Conservation (phyloP, 169 alveolate genomes). For the Plasmodium vinckei region DNA sequence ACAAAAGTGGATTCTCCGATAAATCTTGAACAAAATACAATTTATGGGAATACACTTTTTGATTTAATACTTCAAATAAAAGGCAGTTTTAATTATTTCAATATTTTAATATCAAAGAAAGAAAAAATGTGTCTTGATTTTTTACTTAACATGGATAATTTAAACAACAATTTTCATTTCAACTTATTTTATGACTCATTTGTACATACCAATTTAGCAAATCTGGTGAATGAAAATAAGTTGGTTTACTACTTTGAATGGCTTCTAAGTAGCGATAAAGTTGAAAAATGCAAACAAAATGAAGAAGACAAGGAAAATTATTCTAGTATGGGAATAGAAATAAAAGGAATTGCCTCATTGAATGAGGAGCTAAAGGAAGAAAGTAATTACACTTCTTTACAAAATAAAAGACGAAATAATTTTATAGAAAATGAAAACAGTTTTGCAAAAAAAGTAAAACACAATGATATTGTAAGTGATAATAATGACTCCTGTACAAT, state of each 20-base stretch:
- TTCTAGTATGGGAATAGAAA: not conserved
- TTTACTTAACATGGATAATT: conserved; percentile 2
- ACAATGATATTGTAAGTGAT: not conserved
- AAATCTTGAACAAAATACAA: no score
- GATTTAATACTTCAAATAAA: conserved; percentile 29
- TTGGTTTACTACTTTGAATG: conserved; percentile 49
- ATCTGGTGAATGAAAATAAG: conserved; percentile 55
- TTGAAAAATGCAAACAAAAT: not conserved
- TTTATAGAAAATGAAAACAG: not conserved
- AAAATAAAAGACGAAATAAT: conserved; percentile 4
- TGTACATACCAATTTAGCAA: conserved; percentile 18
- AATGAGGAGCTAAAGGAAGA: not conserved
- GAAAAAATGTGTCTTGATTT: conserved; percentile 57
- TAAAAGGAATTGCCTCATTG: not conserved
- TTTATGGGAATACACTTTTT: conserved; percentile 6
- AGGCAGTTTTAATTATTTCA: conserved; percentile 12
- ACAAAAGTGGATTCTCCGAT: no score
- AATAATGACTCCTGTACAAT: not conserved
- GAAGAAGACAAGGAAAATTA: not conserved
- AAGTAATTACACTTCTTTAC: not conserved
- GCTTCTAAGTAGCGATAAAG: not conserved
- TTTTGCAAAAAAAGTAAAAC: not conserved
- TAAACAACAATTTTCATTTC: conserved; percentile 28
- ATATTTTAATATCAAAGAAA: conserved; percentile 22
- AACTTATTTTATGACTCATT: conserved; percentile 34